phyloP scores from a whole-genome alignment of 2,329 filamentous ascomycete species.

The Elsinoe perseae region DNA sequence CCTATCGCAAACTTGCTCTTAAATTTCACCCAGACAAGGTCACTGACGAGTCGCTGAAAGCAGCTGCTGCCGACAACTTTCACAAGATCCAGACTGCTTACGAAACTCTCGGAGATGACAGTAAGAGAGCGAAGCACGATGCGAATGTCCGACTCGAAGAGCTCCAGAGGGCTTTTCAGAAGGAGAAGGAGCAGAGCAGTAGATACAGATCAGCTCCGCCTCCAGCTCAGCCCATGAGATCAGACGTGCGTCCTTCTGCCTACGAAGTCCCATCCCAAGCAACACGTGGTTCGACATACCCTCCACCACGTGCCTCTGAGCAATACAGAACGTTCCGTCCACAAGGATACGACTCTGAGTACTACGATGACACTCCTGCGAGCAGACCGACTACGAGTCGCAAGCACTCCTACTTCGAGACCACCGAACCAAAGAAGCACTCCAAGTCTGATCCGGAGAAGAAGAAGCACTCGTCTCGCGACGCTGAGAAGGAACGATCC shows the following conservation, averaged over 20 bases:
- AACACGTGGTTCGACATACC: slow-evolving; percentile 7
- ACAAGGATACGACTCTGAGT: neutral
- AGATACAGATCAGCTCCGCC: slow-evolving; percentile 22
- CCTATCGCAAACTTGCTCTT: slow-evolving; percentile 85
- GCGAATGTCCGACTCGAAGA: slow-evolving; percentile 61
- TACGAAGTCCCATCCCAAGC: slow-evolving; percentile 2
- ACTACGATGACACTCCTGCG: neutral
- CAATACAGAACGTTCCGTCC: slow-evolving; percentile 6
- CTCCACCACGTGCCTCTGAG: slow-evolving; percentile 3
- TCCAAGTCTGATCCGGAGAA: slow-evolving; percentile 18
- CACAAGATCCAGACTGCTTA: slow-evolving; percentile 90
- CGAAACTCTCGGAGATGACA: slow-evolving; percentile 76
- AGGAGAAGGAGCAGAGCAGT: slow-evolving; percentile 28
- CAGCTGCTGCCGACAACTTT: slow-evolving; percentile 76
- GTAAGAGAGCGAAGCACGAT: slow-evolving; percentile 67
- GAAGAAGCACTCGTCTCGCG: slow-evolving; percentile 18
- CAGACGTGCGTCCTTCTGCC: slow-evolving; percentile 21
- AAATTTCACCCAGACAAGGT: slow-evolving; percentile 64
- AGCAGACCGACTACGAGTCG: slow-evolving; percentile 7
- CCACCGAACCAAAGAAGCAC: slow-evolving; percentile 16
- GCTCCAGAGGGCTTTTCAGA: slow-evolving; percentile 50
- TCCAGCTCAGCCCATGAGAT: slow-evolving; percentile 19
- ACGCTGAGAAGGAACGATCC: slow-evolving; percentile 30
- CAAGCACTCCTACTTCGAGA: slow-evolving; percentile 16
- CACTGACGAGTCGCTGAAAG: slow-evolving; percentile 58